Conservation (phyloP, 768 basidiomycete genomes). For the Polyporus arcularius region DNA sequence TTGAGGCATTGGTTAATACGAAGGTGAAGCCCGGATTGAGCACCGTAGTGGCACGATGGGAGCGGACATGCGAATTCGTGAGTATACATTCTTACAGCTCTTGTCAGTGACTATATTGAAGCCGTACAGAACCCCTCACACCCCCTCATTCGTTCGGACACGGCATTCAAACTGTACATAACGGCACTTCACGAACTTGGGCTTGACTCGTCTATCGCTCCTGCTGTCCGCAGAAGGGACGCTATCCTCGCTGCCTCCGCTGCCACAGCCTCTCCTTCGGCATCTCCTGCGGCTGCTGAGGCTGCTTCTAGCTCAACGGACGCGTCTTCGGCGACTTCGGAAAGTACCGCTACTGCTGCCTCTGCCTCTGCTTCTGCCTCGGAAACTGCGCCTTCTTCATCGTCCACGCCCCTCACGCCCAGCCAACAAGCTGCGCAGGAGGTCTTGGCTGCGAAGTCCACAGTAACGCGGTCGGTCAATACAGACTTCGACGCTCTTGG, state of each 20-base stretch:
- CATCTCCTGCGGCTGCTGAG: constrained; percentile 18
- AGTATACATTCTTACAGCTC: not conserved
- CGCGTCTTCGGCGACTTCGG: constrained; percentile 46
- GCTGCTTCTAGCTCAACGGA: constrained; percentile 37
- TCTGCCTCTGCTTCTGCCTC: constrained; percentile 3
- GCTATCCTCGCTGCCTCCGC: constrained; percentile 47
- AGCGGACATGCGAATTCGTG: constrained; percentile 81
- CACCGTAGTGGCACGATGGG: constrained; percentile 77
- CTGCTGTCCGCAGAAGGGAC: constrained; percentile 72
- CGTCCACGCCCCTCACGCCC: constrained; percentile 22
- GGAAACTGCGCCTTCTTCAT: constrained; percentile 3
- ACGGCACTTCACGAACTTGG: constrained; percentile 62
- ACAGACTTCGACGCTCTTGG: constrained; percentile 45
- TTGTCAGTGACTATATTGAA: constrained; percentile 6
- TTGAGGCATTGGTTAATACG: constrained; percentile 65
- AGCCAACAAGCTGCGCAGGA: constrained; percentile 47
- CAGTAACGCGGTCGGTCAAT: constrained; percentile 9
- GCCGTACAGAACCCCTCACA: constrained; percentile 60
- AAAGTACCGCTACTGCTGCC: constrained; percentile 17
- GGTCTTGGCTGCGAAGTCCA: constrained; percentile 30
- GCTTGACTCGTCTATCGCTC: constrained; percentile 54
- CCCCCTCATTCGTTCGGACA: constrained; percentile 67
- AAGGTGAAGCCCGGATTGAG: constrained; percentile 70
- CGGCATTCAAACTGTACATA: constrained; percentile 78
- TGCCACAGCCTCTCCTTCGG: constrained; percentile 15